Evolutionary conservation across 352 stramenopile species (phyloP), one percentile per base, ranked within the genome.

Genomic region (Globisporangium rhizosaccharum): DNA sequence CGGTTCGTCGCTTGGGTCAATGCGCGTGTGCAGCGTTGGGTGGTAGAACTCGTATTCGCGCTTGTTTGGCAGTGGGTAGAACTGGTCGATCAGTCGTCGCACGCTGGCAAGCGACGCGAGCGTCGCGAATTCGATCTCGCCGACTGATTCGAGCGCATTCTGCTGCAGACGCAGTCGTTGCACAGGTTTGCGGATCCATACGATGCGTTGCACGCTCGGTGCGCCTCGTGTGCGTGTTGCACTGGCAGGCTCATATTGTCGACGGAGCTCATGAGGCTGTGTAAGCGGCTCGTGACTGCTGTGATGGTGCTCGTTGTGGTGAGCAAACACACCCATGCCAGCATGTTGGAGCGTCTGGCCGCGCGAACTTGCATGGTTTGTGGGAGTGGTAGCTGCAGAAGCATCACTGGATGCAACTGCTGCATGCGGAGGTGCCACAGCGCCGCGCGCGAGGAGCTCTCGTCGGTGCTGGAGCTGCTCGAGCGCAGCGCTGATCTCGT

Each of bases 21-120:
- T 59, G 30, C 55, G 55, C 2, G 36, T 26, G n/a, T 30, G 42
- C 20, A 45, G 48, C 9, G 20, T 26, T 17, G 65, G 68, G 46
- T 75, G 54, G 46, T 57, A 59, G 46, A 75, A 75, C 28, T 65
- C 58, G 62, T 68, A 72, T 23, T 59, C 48, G 51, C 62, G 68
- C 11, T 63, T 49, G 53, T 53, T 57, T 0, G 65, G 58, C n/a
- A 68, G 46, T 18, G 65, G 68, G 33, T 71, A 68, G 53, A 75
- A 75, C 53, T 72, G 62, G 36, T 71, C 55, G 30, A 75, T 57
- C 25, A 75, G 68, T 14, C 23, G n/a, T 2, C 65, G 62, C 48
- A 65, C 56, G 39, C 60, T 63, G 9, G 59, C 68, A 33, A 76
- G 62, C 26, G 65, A 59, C 8, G 68, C 62, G 23, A 63, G 30